Base-by-base conservation (phyloP, 306 rosid genomes). In the Prinsepia uniflora region DNA sequence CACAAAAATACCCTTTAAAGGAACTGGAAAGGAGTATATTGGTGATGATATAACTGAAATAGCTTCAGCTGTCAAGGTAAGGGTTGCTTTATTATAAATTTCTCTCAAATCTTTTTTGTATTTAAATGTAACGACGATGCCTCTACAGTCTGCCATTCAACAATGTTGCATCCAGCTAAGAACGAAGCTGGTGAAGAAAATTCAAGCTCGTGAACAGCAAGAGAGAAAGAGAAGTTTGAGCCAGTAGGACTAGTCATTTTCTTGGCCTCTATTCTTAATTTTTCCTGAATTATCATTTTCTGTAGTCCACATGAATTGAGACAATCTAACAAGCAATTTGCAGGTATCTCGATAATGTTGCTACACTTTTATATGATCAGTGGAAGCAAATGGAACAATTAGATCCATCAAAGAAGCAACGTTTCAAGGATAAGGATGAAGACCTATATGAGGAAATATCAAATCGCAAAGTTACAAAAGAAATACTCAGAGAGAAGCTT, bases 21-120 rank as follows among this genome's bases (percentile, higher is more conserved):
- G 98, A 74, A 93, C 98, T 17, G 98, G 97, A 59, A 93, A 93
- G 84, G 98, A 93, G 83, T 93, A 93, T 85, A 90, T 93, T 62
- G 98, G 98, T 65, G 97, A 90, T 79, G 98, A 93, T 83, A 90
- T 93, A 75, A 90, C 86, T 15, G 98, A 93, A 72, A 90, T 93
- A 76, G 97, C 97, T 75, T 82, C 94, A 73, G 97, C 92, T 72
- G 98, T 93, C 58, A 90, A 93, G 98, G 98, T 93, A 68, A 19
- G 73, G 36, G 36, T 43, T 46, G 63, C 63, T 79, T 22, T 22
- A 19, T 78, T 67, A 60, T 49, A 71, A 62, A 41, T 64, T 17
- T 65, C 63, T 70, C 67, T 63, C 34, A n/a, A 11, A 34, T 55
- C 46, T 24, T 24, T 24, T 24, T 24, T 24, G 30, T 24, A 24